Base-by-base conservation (phyloP, 768 basidiomycete genomes). In the Pleurotus cornucopiae region DNA sequence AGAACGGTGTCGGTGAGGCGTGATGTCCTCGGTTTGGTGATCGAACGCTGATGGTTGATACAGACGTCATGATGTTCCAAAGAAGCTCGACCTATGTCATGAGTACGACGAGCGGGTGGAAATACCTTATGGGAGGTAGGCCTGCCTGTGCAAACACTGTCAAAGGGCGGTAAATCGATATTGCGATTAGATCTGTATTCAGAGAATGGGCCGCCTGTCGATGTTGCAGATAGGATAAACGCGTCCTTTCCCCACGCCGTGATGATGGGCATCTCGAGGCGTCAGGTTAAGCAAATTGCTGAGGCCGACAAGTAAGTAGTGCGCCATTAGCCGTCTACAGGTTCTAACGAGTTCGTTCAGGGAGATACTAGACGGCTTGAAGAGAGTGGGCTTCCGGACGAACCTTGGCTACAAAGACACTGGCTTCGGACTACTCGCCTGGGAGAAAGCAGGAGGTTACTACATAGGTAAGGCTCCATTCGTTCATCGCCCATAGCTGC, bases 61-160 rank as follows among this genome's bases (percentile, higher is more conserved):
- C 46, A 76, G 76, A 76, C 41, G 73, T 76, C 5, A 78, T 75
- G 0, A 71, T 78, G 62, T 71, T 67, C 60, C 82, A 84, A 63
- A 72, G 82, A 20, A 71, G 72, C 47, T 74, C 82, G 1, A 85
- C 81, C 3, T 85, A 82, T 61, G 67, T 84, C 55, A 81, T 84
- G 74, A 72, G 73, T 1, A 73, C 72, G 3, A 74, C 76, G 56
- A 70, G 76, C 25, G 79, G 79, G 2, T 61, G 62, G 14, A 56
- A 60, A 12, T 48, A 66, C 14, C 52, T 70, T 6, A 53, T 74
- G 30, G 65, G 60, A 44, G 72, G 66, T 63, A 45, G 47, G 45
- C 49, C 6, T 3, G 11, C 11, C 4, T 9, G 11, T 34, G 30
- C 7, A 11, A 34, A 34, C 7, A 2, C 30, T 2, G 30, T 34